phyloP scores from a whole-genome alignment of 345 rosid genomes.

The Murraya paniculata region DNA sequence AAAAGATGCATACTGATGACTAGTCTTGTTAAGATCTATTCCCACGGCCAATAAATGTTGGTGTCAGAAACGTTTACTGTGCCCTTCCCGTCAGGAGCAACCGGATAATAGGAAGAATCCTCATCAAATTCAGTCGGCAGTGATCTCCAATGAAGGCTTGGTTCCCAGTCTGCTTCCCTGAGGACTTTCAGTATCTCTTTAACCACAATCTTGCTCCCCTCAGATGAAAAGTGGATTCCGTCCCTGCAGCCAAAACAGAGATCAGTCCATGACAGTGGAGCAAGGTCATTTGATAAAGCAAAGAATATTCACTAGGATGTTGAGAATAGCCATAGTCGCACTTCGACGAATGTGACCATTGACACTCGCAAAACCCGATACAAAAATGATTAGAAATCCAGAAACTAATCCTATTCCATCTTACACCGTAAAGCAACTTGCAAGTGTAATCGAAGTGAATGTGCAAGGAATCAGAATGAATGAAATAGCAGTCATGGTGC shows the following conservation, averaged over 20 bases:
- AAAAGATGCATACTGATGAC: neutral
- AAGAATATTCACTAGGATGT: neutral
- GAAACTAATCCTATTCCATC: no score
- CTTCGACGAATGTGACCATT: no score
- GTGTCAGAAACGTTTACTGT: conserved; percentile 7
- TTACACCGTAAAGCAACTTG: no score
- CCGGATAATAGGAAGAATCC: conserved; percentile 28
- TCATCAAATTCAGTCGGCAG: conserved; percentile 54
- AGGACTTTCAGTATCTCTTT: conserved; percentile 57
- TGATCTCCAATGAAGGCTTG: conserved; percentile 56
- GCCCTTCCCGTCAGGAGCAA: conserved; percentile 14
- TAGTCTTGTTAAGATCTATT: neutral
- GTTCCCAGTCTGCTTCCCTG: conserved; percentile 70
- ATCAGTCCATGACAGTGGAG: neutral
- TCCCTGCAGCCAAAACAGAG: conserved; percentile 37
- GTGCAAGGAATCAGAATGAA: no score
- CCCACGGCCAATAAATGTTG: conserved; percentile 4
- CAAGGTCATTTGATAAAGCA: neutral
- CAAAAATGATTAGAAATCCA: no score
- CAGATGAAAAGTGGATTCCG: conserved; percentile 65
- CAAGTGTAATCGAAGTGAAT: no score
- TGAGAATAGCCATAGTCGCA: neutral
- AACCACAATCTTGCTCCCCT: conserved; percentile 62
- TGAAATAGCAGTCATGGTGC: no score
- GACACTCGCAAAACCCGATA: no score